These are phyloP conservation scores for Ashbya aceris DNA, from an alignment of 1,139 yeast genomes.

Conservation along the genomic window DNA sequence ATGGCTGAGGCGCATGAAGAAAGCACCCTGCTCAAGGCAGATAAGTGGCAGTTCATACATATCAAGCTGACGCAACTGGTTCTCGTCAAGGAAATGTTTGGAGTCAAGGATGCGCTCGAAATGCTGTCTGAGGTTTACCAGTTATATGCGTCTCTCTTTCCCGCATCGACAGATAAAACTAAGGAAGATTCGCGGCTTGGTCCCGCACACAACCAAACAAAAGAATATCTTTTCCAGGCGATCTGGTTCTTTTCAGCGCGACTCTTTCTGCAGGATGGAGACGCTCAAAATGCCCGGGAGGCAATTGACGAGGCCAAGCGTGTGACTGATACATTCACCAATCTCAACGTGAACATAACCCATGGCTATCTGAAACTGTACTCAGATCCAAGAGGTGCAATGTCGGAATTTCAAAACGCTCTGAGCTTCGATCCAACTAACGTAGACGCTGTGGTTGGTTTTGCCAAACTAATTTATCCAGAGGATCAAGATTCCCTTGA, in stretches of 20 bases:
- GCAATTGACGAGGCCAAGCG: constrained; percentile 68
- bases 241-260: constrained; percentile 72
- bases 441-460: constrained; percentile 56
- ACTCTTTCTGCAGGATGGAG: constrained; percentile 50
- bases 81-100: constrained; percentile 54
- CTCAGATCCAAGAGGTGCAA: constrained; percentile 35
- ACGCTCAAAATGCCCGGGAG: constrained; percentile 54
- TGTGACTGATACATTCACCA: constrained; percentile 18
- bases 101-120: constrained; percentile 54
- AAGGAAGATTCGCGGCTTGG: constrained; percentile 17
- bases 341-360: constrained; percentile 43
- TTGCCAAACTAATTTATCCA: constrained; percentile 46
- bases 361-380: constrained; percentile 42
- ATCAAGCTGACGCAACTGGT: constrained; percentile 71
- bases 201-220: constrained; percentile 12
- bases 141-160: constrained; percentile 48
- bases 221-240: constrained; percentile 41
- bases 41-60: constrained; percentile 53
- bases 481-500: constrained; percentile 13
- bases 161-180: constrained; percentile 14
- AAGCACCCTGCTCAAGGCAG: constrained; percentile 23
- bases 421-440: constrained; percentile 45
- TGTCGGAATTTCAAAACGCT: constrained; percentile 62
- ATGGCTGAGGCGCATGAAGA: constrained; percentile 18
- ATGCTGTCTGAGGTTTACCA: constrained; percentile 57